A percentile compares a stretch with the other conserved stretches of the same genome.
phyloP scores from a whole-genome alignment of 2,329 filamentous ascomycete species.

The Monosporascus ibericus region DNA sequence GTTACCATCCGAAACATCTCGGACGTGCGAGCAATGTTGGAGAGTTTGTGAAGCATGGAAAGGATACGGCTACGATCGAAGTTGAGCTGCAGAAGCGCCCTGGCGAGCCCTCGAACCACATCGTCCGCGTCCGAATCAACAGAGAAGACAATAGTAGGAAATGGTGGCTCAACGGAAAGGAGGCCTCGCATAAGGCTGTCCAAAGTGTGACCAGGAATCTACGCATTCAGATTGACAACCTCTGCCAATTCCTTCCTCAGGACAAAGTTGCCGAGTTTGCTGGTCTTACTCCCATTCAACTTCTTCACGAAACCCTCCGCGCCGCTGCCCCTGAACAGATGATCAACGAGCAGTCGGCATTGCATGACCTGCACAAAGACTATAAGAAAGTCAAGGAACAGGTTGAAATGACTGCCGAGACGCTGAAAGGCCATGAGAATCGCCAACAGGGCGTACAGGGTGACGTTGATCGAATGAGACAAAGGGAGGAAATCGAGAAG shows the following conservation, averaged over 20 bases:
- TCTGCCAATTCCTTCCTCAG: conserved; percentile 95
- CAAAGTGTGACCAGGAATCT: conserved; percentile 62
- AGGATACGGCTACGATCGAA: conserved; percentile 72
- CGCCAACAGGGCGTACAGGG: conserved; percentile 69
- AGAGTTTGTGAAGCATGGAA: conserved; percentile 91
- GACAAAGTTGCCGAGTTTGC: conserved; percentile 95
- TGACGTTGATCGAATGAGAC: conserved; percentile 76
- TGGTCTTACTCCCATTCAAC: conserved; percentile 70
- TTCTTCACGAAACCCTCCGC: conserved; percentile 79
- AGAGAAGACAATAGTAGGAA: conserved; percentile 74
- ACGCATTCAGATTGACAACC: conserved; percentile 92
- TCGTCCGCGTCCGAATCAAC: conserved; percentile 71
- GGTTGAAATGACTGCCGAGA: conserved; percentile 53
- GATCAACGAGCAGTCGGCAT: conserved; percentile 66
- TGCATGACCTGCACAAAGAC: conserved; percentile 64
- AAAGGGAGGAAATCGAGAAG: conserved; percentile 63
- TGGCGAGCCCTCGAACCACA: conserved; percentile 56
- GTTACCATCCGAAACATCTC: conserved; percentile 74
- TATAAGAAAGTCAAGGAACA: conserved; percentile 60
- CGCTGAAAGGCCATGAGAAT: conserved; percentile 60
- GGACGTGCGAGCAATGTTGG: conserved; percentile 79
- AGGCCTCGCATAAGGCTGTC: conserved; percentile 56
- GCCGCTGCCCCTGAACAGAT: conserved; percentile 81
- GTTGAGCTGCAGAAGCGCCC: conserved; percentile 74
- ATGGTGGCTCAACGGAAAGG: conserved; percentile 71